A percentile compares a stretch with the other conserved stretches of the same genome.
Evolutionary conservation across 2,329 filamentous ascomycete species (phyloP).

Genomic region (Pseudogymnoascus destructans): DNA sequence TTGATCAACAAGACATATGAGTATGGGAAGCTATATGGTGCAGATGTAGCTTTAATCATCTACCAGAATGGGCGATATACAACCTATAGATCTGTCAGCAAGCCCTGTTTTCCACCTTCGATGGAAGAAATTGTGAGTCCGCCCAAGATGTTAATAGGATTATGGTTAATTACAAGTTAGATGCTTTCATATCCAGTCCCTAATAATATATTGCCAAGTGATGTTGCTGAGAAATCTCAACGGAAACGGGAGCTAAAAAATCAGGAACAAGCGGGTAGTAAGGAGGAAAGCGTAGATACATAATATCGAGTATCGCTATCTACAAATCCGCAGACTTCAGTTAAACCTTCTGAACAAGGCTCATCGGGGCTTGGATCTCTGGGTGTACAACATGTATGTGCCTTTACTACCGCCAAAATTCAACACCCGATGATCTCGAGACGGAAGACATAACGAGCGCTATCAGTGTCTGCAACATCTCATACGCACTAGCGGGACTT

Average conservation of each 20-base stretch:
- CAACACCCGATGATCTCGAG: too few species aligned
- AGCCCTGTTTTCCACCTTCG: slow-evolving; percentile 3
- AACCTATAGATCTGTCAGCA: slow-evolving; percentile 8
- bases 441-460: too few species aligned
- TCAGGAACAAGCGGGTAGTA: not conserved
- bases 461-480: too few species aligned
- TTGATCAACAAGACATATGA: too few species aligned
- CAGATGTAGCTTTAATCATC: slow-evolving; percentile 12
- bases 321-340: too few species aligned
- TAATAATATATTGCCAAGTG: not conserved
- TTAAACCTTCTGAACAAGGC: too few species aligned
- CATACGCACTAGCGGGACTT: too few species aligned
- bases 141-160: not conserved
- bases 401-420: too few species aligned
- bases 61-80: slow-evolving; percentile 10
- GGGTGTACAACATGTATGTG: too few species aligned
- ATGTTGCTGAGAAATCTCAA: not conserved
- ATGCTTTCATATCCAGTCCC: not conserved
- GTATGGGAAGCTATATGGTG: too few species aligned
- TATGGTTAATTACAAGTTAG: not conserved
- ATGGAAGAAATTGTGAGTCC: not conserved
- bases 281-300: not conserved
- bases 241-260: not conserved
- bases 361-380: too few species aligned
- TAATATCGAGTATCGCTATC: too few species aligned